Percentiles rank a stretch among this genome's conserved stretches.
Conservation (phyloP, 768 basidiomycete species). For the Hericium erinaceus region DNA sequence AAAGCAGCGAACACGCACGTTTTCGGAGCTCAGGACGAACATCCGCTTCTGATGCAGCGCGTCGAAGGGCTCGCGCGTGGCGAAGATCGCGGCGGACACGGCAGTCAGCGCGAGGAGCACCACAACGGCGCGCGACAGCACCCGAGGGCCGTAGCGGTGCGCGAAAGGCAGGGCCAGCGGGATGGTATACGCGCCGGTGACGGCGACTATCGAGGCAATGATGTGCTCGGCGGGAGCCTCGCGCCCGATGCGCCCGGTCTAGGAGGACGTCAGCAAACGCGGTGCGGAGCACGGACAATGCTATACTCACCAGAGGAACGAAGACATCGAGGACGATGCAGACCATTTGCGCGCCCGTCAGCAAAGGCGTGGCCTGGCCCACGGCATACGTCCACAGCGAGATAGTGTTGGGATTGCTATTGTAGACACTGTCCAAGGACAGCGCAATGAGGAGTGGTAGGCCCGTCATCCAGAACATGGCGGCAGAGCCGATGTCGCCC, state of each 20-base stretch:
- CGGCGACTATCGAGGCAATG: conserved; percentile 67
- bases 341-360: conserved; percentile 48
- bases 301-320: conserved; percentile 62
- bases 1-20: conserved; percentile 40
- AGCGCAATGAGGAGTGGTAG: conserved; percentile 48
- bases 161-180: conserved; percentile 63
- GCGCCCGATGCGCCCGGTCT: conserved; percentile 78
- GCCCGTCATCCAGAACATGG: conserved; percentile 57
- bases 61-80: conserved; percentile 60
- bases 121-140: conserved; percentile 32
- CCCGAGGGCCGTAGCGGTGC: conserved; percentile 51
- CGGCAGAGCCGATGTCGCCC: conserved; percentile 66
- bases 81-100: conserved; percentile 51
- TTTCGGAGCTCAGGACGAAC: conserved; percentile 78
- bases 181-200: conserved; percentile 44
- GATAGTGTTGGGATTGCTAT: conserved; percentile 26
- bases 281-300: not conserved
- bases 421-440: conserved; percentile 38
- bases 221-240: conserved; percentile 85
- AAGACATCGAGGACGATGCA: conserved; percentile 73
- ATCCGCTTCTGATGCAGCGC: conserved; percentile 79
- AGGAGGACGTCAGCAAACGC: not conserved
- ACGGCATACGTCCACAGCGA: conserved; percentile 57
- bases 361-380: conserved; percentile 45
- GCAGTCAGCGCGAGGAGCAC: conserved; percentile 38